Conservation (phyloP, 345 rosid genomes). For the Pugionium dolabratum region DNA sequence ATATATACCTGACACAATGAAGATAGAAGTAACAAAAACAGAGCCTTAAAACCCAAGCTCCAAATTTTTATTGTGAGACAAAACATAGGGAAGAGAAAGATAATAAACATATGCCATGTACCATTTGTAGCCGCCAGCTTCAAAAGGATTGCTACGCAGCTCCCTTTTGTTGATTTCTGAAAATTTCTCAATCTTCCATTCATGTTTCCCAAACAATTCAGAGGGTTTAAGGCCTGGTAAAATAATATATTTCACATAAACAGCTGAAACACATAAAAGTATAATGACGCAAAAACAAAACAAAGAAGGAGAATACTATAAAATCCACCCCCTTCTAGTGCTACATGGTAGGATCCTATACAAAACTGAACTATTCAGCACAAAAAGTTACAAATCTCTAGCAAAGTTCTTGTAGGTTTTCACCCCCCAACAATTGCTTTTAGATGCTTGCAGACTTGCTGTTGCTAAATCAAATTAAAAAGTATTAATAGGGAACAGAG, state of each 20-base stretch:
- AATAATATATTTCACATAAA: constrained; percentile 6
- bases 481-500: background rate
- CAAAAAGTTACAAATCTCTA: background rate
- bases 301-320: background rate
- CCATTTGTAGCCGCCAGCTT: constrained; percentile 97
- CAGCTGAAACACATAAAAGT: constrained; percentile 3
- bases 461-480: constrained; percentile 4
- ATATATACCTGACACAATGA: constrained; percentile 70
- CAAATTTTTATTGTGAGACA: background rate
- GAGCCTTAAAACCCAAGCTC: background rate
- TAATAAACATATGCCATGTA: constrained; percentile 40
- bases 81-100: background rate
- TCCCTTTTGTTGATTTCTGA: constrained; percentile 90
- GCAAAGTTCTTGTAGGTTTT: background rate
- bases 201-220: constrained; percentile 69
- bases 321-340: background rate
- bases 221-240: constrained; percentile 80
- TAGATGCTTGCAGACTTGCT: background rate
- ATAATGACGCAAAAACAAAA: constrained; percentile 1
- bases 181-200: constrained; percentile 90
- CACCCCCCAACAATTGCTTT: background rate
- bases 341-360: background rate
- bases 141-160: constrained; percentile 78
- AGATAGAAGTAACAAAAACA: background rate
- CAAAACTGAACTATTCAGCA: constrained; percentile 10